Evolutionary conservation across 768 basidiomycete genomes (phyloP).

Genomic region (Leccinum boreale): DNA sequence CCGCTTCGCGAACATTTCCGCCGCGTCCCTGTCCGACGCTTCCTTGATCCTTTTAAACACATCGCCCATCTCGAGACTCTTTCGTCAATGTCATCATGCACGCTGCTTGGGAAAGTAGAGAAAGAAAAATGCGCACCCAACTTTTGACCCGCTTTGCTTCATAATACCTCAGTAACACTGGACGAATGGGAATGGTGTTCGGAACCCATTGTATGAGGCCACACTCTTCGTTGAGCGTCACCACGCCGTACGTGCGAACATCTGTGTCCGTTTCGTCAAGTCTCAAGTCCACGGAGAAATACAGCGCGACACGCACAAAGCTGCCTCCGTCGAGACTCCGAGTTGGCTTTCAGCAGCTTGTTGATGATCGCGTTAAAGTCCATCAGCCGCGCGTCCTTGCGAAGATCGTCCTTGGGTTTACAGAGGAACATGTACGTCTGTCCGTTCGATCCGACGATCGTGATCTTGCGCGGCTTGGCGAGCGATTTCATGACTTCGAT

Average conservation of each 20-base stretch:
- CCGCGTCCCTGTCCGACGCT: conserved; percentile 46
- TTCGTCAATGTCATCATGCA: background rate
- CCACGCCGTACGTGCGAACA: conserved; percentile 97
- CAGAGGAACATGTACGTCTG: conserved; percentile 87
- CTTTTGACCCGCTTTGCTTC: conserved; percentile 42
- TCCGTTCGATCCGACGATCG: conserved; percentile 79
- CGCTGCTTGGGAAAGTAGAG: background rate
- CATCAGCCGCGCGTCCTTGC: conserved; percentile 97
- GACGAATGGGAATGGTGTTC: conserved; percentile 81
- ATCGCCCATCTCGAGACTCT: conserved; percentile 47
- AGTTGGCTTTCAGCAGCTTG: conserved; percentile 89
- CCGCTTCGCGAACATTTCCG: conserved; percentile 47
- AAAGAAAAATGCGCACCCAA: conserved; percentile 41
- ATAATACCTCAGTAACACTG: conserved; percentile 69
- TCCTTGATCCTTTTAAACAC: conserved; percentile 52
- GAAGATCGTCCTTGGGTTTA: conserved; percentile 95
- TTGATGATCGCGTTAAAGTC: conserved; percentile 98
- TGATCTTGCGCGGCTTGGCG: conserved; percentile 88
- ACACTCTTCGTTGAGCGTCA: conserved; percentile 95
- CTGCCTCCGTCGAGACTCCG: conserved; percentile 86
- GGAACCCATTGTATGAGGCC: conserved; percentile 99
- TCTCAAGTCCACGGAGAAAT: background rate
- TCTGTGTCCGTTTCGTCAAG: conserved; percentile 36
- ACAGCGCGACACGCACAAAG: conserved; percentile 60
- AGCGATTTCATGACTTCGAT: conserved; percentile 90